Conservation (phyloP, 2,329 filamentous ascomycete genomes). For the Epicoccum sorghinum region DNA sequence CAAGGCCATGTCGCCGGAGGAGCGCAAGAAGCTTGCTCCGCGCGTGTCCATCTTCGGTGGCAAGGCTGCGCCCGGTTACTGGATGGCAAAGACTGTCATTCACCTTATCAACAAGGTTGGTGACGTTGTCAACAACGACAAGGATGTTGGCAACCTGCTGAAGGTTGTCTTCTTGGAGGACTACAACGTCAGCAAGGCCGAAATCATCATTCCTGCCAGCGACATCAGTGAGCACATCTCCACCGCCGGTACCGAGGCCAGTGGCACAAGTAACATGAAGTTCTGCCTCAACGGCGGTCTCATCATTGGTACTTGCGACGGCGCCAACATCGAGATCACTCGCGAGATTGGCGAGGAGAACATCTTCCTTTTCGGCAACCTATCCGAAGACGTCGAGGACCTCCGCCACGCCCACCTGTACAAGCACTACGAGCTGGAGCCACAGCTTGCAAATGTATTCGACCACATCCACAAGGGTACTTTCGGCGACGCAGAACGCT, state of each 20-base stretch:
- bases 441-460: conserved; percentile 81
- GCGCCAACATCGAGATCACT: conserved; percentile 98
- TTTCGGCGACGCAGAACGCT: conserved; percentile 81
- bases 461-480: conserved; percentile 76
- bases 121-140: conserved; percentile 87
- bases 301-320: conserved; percentile 97
- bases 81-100: conserved; percentile 99
- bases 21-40: conserved; percentile 83
- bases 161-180: conserved; percentile 98
- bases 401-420: conserved; percentile 90
- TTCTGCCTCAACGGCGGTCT: conserved; percentile 97
- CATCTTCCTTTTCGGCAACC: conserved; percentile 97
- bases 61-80: conserved; percentile 97
- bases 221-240: conserved; percentile 99
- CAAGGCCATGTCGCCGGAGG: conserved; percentile 81
- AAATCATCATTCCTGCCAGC: conserved; percentile 92
- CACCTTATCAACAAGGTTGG: conserved; percentile 94
- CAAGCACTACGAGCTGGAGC: conserved; percentile 76
- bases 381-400: conserved; percentile 95
- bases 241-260: conserved; percentile 89
- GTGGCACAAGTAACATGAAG: conserved; percentile 98
- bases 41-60: conserved; percentile 96
- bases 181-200: conserved; percentile 99
- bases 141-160: conserved; percentile 88
- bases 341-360: conserved; percentile 96